A percentile compares a stretch with the other conserved stretches of the same genome.
phyloP scores from a whole-genome alignment of 2,329 filamentous ascomycete genomes.

The Nemania sp. region DNA sequence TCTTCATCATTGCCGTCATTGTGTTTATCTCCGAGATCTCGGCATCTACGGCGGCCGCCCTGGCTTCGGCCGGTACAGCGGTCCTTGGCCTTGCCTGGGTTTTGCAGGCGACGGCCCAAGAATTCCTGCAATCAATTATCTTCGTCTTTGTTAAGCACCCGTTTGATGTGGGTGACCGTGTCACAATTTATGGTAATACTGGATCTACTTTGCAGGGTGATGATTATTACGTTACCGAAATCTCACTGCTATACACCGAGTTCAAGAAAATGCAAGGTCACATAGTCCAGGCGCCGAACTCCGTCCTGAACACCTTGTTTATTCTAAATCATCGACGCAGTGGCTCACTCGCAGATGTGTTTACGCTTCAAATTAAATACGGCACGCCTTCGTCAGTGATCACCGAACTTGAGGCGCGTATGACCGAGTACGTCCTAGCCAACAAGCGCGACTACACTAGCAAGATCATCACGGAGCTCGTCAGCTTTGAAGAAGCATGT shows the following conservation, averaged over 20 bases:
- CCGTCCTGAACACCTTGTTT: slow-evolving; percentile 90
- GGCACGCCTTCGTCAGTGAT: slow-evolving; percentile 86
- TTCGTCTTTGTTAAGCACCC: slow-evolving; percentile 98
- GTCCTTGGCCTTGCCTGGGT: slow-evolving; percentile 94
- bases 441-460: slow-evolving; percentile 92
- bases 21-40: slow-evolving; percentile 93
- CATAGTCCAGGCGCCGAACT: slow-evolving; percentile 95
- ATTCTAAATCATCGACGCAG: slow-evolving; percentile 95
- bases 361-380: slow-evolving; percentile 87
- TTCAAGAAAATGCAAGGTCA: slow-evolving; percentile 99
- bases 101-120: slow-evolving; percentile 90
- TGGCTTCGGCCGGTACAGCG: slow-evolving; percentile 89
- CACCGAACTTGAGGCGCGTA: slow-evolving; percentile 80
- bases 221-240: slow-evolving; percentile 96
- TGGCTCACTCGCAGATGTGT: slow-evolving; percentile 86
- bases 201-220: slow-evolving; percentile 83
- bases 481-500: slow-evolving; percentile 82
- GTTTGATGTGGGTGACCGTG: slow-evolving; percentile 94
- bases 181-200: slow-evolving; percentile 90
- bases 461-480: slow-evolving; percentile 88
- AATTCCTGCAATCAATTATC: slow-evolving; percentile 92
- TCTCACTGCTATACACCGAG: slow-evolving; percentile 91
- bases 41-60: slow-evolving; percentile 85
- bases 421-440: slow-evolving; percentile 83
- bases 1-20: slow-evolving; percentile 81